A percentile compares a stretch with the other conserved stretches of the same genome.
Conservation (phyloP, 2,329 filamentous ascomycete genomes). For the Fusarium sp. region DNA sequence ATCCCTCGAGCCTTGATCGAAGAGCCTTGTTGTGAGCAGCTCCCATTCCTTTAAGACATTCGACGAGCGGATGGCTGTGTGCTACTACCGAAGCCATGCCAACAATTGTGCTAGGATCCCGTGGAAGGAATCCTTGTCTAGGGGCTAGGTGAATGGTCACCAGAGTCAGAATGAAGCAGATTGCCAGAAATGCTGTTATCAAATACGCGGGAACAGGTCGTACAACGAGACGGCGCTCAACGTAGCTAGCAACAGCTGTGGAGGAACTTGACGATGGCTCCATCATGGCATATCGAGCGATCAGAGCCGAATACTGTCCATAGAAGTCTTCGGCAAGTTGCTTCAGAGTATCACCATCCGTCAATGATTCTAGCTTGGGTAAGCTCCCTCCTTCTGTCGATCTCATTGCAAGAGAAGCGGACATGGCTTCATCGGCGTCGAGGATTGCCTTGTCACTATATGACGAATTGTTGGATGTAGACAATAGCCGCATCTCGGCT, state of each 20-base stretch:
- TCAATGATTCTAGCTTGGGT: conserved; percentile 44
- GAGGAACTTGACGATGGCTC: conserved; percentile 35
- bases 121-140: conserved; percentile 54
- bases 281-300: conserved; percentile 54
- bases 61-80: conserved; percentile 55
- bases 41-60: conserved; percentile 55
- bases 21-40: conserved; percentile 51
- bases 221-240: conserved; percentile 53
- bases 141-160: conserved; percentile 47
- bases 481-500: conserved; percentile 13
- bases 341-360: conserved; percentile 46
- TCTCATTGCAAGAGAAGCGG: conserved; percentile 52
- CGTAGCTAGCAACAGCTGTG: conserved; percentile 47
- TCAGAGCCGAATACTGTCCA: conserved; percentile 54
- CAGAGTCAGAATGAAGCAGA: conserved; percentile 47
- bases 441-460: conserved; percentile 49
- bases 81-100: conserved; percentile 56
- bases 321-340: conserved; percentile 53
- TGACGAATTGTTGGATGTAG: conserved; percentile 14
- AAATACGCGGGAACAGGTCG: conserved; percentile 52
- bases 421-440: conserved; percentile 54
- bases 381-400: conserved; percentile 39
- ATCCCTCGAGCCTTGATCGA: conserved; percentile 47
- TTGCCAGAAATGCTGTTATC: conserved; percentile 49
- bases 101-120: conserved; percentile 54